These are phyloP conservation scores for Penicillium nucicola DNA, from an alignment of 495 filamentous ascomycete species.

Conservation along the genomic window DNA sequence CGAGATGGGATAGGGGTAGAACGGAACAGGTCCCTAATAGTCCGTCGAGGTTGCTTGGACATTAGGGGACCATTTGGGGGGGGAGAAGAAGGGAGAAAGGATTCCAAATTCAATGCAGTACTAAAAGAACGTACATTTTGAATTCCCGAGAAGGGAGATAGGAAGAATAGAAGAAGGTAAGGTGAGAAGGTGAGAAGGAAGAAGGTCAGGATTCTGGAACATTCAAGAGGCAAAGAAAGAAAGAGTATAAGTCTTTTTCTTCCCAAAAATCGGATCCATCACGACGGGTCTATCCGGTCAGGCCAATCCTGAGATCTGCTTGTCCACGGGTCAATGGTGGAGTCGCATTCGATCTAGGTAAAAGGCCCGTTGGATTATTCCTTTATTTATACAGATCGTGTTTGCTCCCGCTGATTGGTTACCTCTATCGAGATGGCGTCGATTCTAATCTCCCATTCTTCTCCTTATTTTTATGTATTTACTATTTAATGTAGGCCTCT, in stretches of 20 bases:
- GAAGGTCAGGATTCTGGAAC: conserved; percentile 30
- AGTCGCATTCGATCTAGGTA: conserved; percentile 24
- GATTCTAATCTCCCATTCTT: conserved; percentile 16
- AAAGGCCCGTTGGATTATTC: not conserved
- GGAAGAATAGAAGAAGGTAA: conserved; percentile 6
- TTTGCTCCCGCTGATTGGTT: conserved; percentile 12
- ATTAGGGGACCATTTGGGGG: conserved; percentile 33
- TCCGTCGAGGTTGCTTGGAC: conserved; percentile 37
- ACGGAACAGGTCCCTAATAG: conserved; percentile 36
- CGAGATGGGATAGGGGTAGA: conserved; percentile 32
- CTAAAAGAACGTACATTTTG: too few species aligned
- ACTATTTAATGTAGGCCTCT: too few species aligned
- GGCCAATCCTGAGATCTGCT: conserved; percentile 26
- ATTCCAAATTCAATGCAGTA: not conserved
- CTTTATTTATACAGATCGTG: conserved; percentile 15
- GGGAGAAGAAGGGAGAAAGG: not conserved
- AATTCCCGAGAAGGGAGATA: not conserved
- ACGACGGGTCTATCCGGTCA: conserved; percentile 32
- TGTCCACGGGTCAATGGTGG: conserved; percentile 21
- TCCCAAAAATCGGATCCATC: conserved; percentile 32
- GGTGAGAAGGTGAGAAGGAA: too few species aligned
- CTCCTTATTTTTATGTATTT: not conserved
- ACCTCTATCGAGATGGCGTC: conserved; percentile 11
- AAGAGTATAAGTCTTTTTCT: conserved; percentile 20
- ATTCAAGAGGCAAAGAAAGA: conserved; percentile 18